Base-by-base conservation (phyloP, 495 filamentous ascomycete genomes). In the Aspergillus sclerotiicarbonarius region DNA sequence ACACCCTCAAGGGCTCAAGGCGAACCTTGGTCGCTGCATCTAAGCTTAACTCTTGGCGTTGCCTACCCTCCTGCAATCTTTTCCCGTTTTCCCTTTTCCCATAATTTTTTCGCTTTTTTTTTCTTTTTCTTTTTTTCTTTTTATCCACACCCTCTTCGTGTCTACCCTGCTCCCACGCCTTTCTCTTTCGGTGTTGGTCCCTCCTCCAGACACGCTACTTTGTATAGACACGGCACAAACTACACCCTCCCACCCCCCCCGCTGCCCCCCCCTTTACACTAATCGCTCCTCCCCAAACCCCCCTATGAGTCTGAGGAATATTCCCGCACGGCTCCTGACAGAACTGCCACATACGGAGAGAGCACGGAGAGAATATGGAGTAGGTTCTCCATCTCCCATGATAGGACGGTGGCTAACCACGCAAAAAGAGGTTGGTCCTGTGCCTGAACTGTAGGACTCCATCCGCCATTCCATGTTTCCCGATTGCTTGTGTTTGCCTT, bases 21-120 rank as follows among this genome's bases (percentile, higher is more conserved):
- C 67, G 67, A 74, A 76, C 67, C 69, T 70, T 70, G 66, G 72
- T 69, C 63, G 62, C 64, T 69, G 69, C 58, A 70, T 62, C 63
- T 67, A 60, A 71, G 68, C 62, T 67, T 62, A 61, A 60, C 57
- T 66, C 68, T 76, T 71, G 71, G 70, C 71, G 60, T 63, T 56
- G 51, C 62, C 57, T 67, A 61, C 60, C 58, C 56, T 46, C 44
- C 53, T 55, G 45, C 56, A 57, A 56, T 46, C 35, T 58, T 45
- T 55, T 62, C 54, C 16, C 25, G 49, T 30, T 57, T 57, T 46
- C 48, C 35, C 51, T 33, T 51, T 53, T 50, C 25, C 25, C 25
- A 25, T 25, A 5, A 25, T 39, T 53, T 30, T 57, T 57, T 46
- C 48, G 25, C 51, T 21, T 51, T 53, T 50, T 6, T 29, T 16